Evolutionary conservation across 1,139 yeast genomes (phyloP), one percentile per base, ranked within the genome.

Genomic region (Debaryomyces singareniensis): DNA sequence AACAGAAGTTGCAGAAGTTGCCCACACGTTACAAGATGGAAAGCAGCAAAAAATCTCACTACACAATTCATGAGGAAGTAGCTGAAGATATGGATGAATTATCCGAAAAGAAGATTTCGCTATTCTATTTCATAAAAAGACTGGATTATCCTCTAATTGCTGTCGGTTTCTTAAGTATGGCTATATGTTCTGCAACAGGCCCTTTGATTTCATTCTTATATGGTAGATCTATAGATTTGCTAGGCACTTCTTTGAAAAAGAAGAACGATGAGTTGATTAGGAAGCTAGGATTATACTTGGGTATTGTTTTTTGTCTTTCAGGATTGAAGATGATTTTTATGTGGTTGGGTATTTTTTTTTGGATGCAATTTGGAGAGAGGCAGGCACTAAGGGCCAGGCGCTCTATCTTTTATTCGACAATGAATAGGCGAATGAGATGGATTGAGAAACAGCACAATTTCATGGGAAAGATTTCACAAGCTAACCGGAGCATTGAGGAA

Each of bases 401-500:
- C 1, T 34, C 37, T 5, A 40, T 82, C 4, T 65, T 68, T 29
- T 34, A 43, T 1, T 49, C 60, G 2, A 51, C 75, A 16, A 39
- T 74, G 20, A 32, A 42, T 1, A 62, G 62, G 35, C 49, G 63
- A 0, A 46, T 74, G 13, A 52, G 53, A 26, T 79, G 85, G 91
- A 78, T 72, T 45, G 95, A 86, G 36, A 43, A 44, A 2, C 64
- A 66, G 29, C 53, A 58, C 3, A 68, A 71, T 29, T 40, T 81
- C 2, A 63, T 74, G 49, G 95, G 95, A 5, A 71, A 74, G 16
- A 43, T 82, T 4, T 65, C 80, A 4, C 86, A 78, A 44, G 55
- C 75, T 4, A 79, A 81, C 51, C 57, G 95, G 40, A 80, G 93
- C 41, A 66, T 84, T 15, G 95, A 86, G 50, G 96, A 87, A 42